These are phyloP conservation scores for Jaminaea rosea DNA, from an alignment of 1,284 basidiomycete species.

Conservation along the genomic window DNA sequence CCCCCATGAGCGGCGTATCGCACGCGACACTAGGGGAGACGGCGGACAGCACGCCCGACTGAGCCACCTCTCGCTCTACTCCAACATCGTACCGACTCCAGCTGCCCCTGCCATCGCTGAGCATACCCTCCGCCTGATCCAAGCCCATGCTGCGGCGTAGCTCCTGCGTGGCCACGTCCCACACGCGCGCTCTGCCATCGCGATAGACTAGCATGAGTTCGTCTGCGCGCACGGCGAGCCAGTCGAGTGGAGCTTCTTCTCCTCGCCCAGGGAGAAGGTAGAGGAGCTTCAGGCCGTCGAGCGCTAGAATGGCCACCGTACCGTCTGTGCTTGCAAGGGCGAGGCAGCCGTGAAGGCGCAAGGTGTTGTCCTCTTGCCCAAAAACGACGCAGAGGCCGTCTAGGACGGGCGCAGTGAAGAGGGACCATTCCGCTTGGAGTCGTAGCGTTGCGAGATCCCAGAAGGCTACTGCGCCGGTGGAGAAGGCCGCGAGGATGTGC, in stretches of 20 bases:
- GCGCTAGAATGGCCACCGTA: slow-evolving; percentile 4
- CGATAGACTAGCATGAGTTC: slow-evolving; percentile 70
- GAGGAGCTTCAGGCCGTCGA: slow-evolving; percentile 48
- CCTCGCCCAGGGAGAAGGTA: slow-evolving; percentile 67
- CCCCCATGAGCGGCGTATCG: too few relatives aligned
- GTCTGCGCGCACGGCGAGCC: slow-evolving; percentile 61
- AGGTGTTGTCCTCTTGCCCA: not conserved
- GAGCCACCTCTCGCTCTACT: not conserved
- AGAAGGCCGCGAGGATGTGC: not conserved
- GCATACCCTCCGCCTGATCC: slow-evolving; percentile 67
- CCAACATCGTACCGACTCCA: slow-evolving; percentile 4
- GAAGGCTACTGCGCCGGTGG: not conserved
- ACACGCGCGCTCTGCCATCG: slow-evolving; percentile 69
- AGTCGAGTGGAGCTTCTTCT: slow-evolving; percentile 52
- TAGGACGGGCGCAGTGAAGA: not conserved
- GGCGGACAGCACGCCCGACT: too few relatives aligned
- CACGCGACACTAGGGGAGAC: too few relatives aligned
- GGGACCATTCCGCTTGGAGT: not conserved
- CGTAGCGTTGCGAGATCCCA: not conserved
- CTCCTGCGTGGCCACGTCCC: slow-evolving; percentile 77
- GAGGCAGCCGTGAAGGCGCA: not conserved
- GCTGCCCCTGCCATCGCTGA: slow-evolving; percentile 50
- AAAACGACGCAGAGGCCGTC: not conserved
- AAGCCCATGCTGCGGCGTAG: slow-evolving; percentile 71
- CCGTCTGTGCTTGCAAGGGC: not conserved